Evolutionary conservation across 1,284 basidiomycete genomes (phyloP), one percentile per base, ranked within the genome.

Genomic region (Pseudozyma pruni): DNA sequence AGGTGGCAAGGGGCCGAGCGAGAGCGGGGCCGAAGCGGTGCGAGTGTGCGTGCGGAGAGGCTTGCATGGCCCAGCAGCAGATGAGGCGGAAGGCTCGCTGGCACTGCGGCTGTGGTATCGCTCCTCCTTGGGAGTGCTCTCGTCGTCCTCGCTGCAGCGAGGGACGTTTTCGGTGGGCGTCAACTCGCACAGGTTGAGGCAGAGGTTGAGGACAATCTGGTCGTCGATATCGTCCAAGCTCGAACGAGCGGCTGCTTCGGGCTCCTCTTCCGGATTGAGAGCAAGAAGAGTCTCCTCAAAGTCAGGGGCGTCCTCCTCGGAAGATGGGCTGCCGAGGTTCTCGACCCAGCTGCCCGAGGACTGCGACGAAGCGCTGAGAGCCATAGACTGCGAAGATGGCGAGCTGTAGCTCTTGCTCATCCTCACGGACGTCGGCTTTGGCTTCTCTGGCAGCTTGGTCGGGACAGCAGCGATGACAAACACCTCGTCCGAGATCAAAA

Each of bases 191-290:
- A 69, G 59, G 20, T 69, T 56, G n/a, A 53, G 11, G 13, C 47
- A 49, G 19, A 49, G 47, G 31, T 58, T 47, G 40, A 49, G 33
- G 11, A 49, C 40, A n/a, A 69, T 42, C 41, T 69, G 54, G 8
- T 56, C 54, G 16, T 69, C 58, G 27, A 69, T 61, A 1, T 57
- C 59, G 43, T 61, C 59, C 29, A 69, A 17, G 20, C 66, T 69
- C 17, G 66, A 57, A 16, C 66, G 58, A 29, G 7, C 27, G 6
- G 35, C 19, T 1, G 14, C 29, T 6, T 41, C 43, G 5, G 32
- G 4, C 20, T 47, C 51, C 0, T 31, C 16, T 22, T 25, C 34
- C 25, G 20, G 8, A 17, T 2, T 32, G 14, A n/a, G 9, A 8
- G n/a, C 5, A 3, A 19, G 4, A 6, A 31, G 11, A 17, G 14